Base-by-base conservation (phyloP, 306 rosid genomes). In the Mucuna pruriens region DNA sequence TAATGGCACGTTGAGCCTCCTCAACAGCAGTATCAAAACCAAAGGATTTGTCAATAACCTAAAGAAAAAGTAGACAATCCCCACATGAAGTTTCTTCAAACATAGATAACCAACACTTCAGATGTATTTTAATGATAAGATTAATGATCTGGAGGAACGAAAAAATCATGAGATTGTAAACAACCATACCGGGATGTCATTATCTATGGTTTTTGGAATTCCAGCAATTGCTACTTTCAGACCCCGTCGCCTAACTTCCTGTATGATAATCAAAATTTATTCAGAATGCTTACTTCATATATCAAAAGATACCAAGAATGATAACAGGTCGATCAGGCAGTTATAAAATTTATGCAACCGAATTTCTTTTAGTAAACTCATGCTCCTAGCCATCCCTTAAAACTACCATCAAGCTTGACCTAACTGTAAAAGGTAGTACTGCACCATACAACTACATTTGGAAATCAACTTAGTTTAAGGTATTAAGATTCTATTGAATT, bases 1-100 rank as follows among this genome's bases (percentile, higher is more conserved):
- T 92, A 74, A 94, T 92, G 86, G 98, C 97, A 67, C 98, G 98
- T 78, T 94, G 98, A 86, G 98, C 98, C 88, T 94, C 97, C 87
- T 94, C 98, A 62, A 94, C 98, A 7, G 98, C 98, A 74, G 97
- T 84, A 86, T 94, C 98, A 85, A 91, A 91, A 73, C 98, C 98
- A 86, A 91, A 94, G 64, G 98, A 94, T 89, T 82, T 94, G 89
- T 91, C 98, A 44, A 94, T 90, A 79, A 94, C 94, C 98, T 93
- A 80, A 86, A 82, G 70, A 55, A 86, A 36, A 36, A 31, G 75
- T 54, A 79, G 68, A 67, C 63, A 78, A 82, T 75, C 52, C 42
- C 42, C 52, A 68, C 23, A 70, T 68, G 11, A 74, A 42, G 76
- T 45, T 68, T 71, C 81, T 72, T 83, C 73, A 6, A 84, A 77